Percentiles rank a stretch among this genome's conserved stretches.
These are phyloP conservation scores for Trichoderma semiorbis DNA, from an alignment of 2,329 filamentous ascomycete genomes.

Conservation along the genomic window DNA sequence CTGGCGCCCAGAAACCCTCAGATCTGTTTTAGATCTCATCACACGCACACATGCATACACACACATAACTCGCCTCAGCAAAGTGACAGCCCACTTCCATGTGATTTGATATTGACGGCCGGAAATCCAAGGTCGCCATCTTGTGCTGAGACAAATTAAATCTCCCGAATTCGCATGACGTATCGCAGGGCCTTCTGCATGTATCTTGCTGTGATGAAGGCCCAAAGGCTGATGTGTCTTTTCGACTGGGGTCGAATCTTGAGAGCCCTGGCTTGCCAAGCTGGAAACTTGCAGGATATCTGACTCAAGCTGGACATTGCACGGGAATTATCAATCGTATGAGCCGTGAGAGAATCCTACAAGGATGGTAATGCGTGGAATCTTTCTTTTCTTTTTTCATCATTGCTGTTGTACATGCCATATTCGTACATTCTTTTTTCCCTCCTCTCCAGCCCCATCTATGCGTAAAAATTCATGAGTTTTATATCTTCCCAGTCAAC, in stretches of 20 bases:
- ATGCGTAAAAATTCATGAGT: not conserved
- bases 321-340: not conserved
- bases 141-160: not conserved
- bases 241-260: not conserved
- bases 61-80: not conserved
- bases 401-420: conserved; percentile 15
- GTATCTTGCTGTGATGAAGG: not conserved
- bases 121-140: not conserved
- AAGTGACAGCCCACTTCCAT: not conserved
- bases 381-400: not conserved
- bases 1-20: not conserved
- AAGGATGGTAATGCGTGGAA: not conserved
- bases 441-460: not conserved
- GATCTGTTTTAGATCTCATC: not conserved
- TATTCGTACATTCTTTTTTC: conserved; percentile 7
- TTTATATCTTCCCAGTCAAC: conserved; percentile 36
- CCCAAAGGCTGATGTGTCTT: not conserved
- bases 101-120: not conserved
- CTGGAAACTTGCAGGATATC: not conserved
- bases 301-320: not conserved
- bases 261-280: not conserved
- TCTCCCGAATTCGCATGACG: not conserved
- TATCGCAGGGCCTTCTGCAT: not conserved
- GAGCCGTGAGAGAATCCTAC: not conserved
- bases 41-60: not conserved